Percentiles rank a stretch among this genome's conserved stretches.
Evolutionary conservation across 1,139 yeast species (phyloP).

Genomic region (Saccharomyces uvarum): DNA sequence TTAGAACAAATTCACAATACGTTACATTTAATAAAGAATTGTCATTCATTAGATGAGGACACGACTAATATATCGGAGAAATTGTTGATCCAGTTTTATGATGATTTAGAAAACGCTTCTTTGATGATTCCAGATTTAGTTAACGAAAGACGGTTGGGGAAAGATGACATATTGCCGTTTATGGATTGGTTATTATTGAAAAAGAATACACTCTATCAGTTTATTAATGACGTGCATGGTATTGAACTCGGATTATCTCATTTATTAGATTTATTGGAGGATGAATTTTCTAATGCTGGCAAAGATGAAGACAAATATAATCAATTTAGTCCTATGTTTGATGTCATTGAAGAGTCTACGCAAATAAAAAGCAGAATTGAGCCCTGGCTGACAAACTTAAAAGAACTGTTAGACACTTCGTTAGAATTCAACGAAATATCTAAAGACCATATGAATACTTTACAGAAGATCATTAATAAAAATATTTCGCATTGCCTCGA

Average conservation of each 20-base stretch:
- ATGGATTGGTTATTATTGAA: neutral
- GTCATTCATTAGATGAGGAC: neutral
- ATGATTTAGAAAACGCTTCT: neutral
- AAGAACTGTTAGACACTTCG: constrained; percentile 46
- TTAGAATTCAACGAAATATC: constrained; percentile 53
- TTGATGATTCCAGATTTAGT: neutral
- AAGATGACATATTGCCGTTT: neutral
- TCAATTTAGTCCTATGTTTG: constrained; percentile 22
- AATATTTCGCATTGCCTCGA: constrained; percentile 39
- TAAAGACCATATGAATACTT: constrained; percentile 43
- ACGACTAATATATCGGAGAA: neutral
- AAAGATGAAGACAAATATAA: constrained; percentile 11
- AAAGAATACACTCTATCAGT: constrained; percentile 33
- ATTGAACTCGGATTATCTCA: constrained; percentile 44
- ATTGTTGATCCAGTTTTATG: neutral
- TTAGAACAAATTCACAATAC: neutral
- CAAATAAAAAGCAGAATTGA: constrained; percentile 39
- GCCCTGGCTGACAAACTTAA: constrained; percentile 32
- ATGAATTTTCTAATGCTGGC: constrained; percentile 11
- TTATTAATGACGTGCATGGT: constrained; percentile 36
- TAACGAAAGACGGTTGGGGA: neutral
- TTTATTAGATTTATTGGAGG: constrained; percentile 36
- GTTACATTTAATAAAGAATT: neutral
- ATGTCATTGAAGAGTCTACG: constrained; percentile 32
- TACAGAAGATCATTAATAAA: constrained; percentile 43